Percentiles rank a stretch among this genome's conserved stretches.
These are phyloP conservation scores for Pythium dissotocum DNA, from an alignment of 352 stramenopile genomes.

Conservation along the genomic window DNA sequence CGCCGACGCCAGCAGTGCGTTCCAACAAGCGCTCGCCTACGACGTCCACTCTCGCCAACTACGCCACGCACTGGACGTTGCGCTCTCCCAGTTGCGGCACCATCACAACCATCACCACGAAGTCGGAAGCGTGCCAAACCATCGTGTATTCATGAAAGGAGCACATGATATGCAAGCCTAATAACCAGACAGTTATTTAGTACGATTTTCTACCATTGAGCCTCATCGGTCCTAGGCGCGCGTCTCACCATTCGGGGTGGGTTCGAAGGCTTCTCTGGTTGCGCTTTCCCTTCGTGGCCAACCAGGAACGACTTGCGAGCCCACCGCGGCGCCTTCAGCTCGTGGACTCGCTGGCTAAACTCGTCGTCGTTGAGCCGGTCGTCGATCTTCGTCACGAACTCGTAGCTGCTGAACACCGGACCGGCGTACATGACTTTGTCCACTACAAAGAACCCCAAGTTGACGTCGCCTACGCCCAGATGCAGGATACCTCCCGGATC, in stretches of 20 bases:
- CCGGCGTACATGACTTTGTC: slow-evolving; percentile 36
- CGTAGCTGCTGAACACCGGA: slow-evolving; percentile 40
- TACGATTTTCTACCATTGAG: too few relatives aligned
- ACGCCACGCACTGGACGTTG: slow-evolving; percentile 52
- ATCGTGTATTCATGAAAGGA: not conserved
- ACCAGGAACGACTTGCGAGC: slow-evolving; percentile 26
- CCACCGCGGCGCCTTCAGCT: slow-evolving; percentile 22
- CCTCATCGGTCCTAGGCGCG: too few relatives aligned
- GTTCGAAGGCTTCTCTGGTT: too few relatives aligned
- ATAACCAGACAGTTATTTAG: too few relatives aligned
- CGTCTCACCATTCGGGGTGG: too few relatives aligned
- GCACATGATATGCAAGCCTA: too few relatives aligned
- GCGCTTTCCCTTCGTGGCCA: too few relatives aligned
- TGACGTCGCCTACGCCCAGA: slow-evolving; percentile 31
- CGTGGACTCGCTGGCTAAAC: slow-evolving; percentile 20
- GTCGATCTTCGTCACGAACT: slow-evolving; percentile 38
- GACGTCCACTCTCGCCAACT: slow-evolving; percentile 64
- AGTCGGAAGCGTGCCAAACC: too few relatives aligned
- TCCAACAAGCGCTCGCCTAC: slow-evolving; percentile 64
- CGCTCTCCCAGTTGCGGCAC: slow-evolving; percentile 31
- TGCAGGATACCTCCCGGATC: slow-evolving; percentile 37
- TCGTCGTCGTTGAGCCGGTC: slow-evolving; percentile 32
- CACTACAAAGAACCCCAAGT: slow-evolving; percentile 34
- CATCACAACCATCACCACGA: not conserved
- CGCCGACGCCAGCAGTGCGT: slow-evolving; percentile 53